phyloP scores from a whole-genome alignment of 768 basidiomycete genomes.

The Kwoniella shandongensis region DNA sequence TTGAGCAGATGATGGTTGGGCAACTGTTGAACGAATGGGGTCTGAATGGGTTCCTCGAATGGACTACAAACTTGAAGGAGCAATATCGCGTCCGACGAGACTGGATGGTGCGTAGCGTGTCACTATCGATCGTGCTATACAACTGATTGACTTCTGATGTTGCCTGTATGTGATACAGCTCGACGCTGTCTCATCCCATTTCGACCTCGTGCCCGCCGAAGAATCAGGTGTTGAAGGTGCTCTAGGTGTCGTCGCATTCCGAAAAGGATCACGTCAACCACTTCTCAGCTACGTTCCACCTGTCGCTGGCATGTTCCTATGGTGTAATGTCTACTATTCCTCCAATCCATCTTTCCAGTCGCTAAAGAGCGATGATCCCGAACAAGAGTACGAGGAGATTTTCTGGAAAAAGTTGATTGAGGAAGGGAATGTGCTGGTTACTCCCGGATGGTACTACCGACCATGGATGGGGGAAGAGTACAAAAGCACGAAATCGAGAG shows the following conservation, averaged over 20 bases:
- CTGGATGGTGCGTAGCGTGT: slow-evolving; percentile 18
- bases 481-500: neutral
- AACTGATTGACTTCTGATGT: no score
- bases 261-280: slow-evolving; percentile 33
- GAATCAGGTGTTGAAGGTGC: neutral
- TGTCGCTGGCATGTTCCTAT: slow-evolving; percentile 69
- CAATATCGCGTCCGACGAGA: slow-evolving; percentile 38
- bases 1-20: slow-evolving; percentile 57
- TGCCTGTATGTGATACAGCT: neutral
- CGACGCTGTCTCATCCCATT: slow-evolving; percentile 1
- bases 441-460: slow-evolving; percentile 15
- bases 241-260: slow-evolving; percentile 12
- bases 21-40: slow-evolving; percentile 66
- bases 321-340: slow-evolving; percentile 20
- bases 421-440: slow-evolving; percentile 9
- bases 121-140: neutral
- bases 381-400: slow-evolving; percentile 1
- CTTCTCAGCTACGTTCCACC: slow-evolving; percentile 70
- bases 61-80: slow-evolving; percentile 63
- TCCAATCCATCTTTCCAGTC: slow-evolving; percentile 6
- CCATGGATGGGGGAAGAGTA: slow-evolving; percentile 12
- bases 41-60: slow-evolving; percentile 66
- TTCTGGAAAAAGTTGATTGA: slow-evolving; percentile 9
- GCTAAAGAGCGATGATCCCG: slow-evolving; percentile 1
- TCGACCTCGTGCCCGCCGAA: slow-evolving; percentile 8